Evolutionary conservation across 352 stramenopile species (phyloP).

Genomic region (Detonula confervacea): DNA sequence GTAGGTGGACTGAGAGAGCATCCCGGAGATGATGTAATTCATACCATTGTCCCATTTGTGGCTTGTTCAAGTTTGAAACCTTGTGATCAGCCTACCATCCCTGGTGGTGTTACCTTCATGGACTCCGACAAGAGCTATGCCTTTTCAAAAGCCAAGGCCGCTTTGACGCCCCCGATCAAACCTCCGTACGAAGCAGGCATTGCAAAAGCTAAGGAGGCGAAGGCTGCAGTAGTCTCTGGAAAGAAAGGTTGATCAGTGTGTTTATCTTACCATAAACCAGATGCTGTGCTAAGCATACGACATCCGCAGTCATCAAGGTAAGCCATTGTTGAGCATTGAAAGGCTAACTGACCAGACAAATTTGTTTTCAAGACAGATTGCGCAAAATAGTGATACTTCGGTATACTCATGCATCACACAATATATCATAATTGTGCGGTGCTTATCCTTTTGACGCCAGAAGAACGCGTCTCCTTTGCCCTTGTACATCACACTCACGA

Average conservation of each 20-base stretch:
- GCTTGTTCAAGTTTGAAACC: slow-evolving; percentile 68
- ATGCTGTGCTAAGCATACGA: no score
- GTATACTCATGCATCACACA: no score
- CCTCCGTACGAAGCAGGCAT: slow-evolving; percentile 63
- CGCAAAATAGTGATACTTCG: no score
- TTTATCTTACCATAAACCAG: no score
- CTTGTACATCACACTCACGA: background rate
- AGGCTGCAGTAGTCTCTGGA: background rate
- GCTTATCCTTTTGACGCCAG: background rate
- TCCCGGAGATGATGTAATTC: slow-evolving; percentile 26
- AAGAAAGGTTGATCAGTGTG: slow-evolving; percentile 17
- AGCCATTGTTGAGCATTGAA: no score
- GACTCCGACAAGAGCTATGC: slow-evolving; percentile 82
- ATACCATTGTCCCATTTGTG: slow-evolving; percentile 73
- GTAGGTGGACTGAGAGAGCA: slow-evolving; percentile 38
- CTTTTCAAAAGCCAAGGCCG: slow-evolving; percentile 43
- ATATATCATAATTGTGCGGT: no score
- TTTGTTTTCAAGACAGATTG: no score
- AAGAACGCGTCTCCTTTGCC: background rate
- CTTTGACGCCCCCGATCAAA: slow-evolving; percentile 65
- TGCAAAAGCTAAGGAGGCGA: slow-evolving; percentile 42
- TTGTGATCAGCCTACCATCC: slow-evolving; percentile 23
- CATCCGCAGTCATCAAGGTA: no score
- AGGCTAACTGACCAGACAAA: no score
- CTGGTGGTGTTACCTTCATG: slow-evolving; percentile 55